A percentile compares a stretch with the other conserved stretches of the same genome.
Conservation (phyloP, 257 asterid species). For the Rehmannia glutinosa region DNA sequence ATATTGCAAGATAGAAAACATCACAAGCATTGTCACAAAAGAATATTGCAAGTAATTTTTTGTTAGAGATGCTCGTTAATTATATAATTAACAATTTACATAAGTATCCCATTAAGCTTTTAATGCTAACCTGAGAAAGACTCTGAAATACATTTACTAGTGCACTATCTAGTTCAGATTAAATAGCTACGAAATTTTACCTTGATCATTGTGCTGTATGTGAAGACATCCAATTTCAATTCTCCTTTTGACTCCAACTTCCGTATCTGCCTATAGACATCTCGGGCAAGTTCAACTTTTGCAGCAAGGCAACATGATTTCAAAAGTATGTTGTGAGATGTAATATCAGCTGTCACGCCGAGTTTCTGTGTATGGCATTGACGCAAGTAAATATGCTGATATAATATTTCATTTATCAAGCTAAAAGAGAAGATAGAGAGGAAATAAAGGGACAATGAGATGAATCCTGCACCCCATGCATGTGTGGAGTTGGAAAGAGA, state of each 20-base stretch:
- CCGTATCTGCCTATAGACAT: constrained; percentile 55
- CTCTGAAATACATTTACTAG: not conserved
- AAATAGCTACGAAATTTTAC: constrained; percentile 30
- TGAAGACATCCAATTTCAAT: constrained; percentile 79
- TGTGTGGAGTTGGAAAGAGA: not conserved
- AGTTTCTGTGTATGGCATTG: constrained; percentile 46
- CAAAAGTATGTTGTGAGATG: constrained; percentile 82
- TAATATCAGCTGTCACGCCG: constrained; percentile 62
- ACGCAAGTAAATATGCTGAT: constrained; percentile 22
- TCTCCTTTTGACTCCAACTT: constrained; percentile 58
- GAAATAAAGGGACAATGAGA: not conserved
- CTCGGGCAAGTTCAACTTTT: constrained; percentile 80
- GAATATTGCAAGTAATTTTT: constrained; percentile 6
- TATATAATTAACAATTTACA: constrained; percentile 5
- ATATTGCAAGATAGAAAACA: constrained; percentile 3
- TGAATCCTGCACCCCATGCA: constrained; percentile 9
- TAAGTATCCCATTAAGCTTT: not conserved
- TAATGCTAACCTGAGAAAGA: not conserved
- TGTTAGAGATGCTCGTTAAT: not conserved
- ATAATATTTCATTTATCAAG: constrained; percentile 14
- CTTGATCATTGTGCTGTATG: constrained; percentile 92
- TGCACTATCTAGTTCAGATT: not conserved
- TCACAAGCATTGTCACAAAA: constrained; percentile 8
- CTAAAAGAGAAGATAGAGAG: constrained; percentile 6
- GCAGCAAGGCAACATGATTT: constrained; percentile 82